Conservation (phyloP, 2,329 filamentous ascomycete genomes). For the Trichoderma koningiopsis region DNA sequence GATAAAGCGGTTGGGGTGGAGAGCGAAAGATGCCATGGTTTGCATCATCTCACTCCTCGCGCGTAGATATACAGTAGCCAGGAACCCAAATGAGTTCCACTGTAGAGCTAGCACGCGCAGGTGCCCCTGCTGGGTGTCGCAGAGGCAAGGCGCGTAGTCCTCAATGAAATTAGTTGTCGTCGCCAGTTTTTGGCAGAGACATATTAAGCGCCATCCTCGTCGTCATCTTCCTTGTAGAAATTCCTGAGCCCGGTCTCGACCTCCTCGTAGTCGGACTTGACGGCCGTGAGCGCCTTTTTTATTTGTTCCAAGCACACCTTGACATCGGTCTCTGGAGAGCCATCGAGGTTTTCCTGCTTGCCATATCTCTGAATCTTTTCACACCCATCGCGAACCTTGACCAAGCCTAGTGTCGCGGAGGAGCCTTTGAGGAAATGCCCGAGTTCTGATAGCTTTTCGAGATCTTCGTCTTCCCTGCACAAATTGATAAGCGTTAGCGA, state of each 20-base stretch:
- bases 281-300: slow-evolving; percentile 66
- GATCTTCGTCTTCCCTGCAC: slow-evolving; percentile 65
- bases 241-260: slow-evolving; percentile 69
- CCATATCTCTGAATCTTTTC: slow-evolving; percentile 97
- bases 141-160: slow-evolving; percentile 1
- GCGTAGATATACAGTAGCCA: neutral
- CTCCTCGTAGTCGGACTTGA: slow-evolving; percentile 76
- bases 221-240: slow-evolving; percentile 55
- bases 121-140: neutral
- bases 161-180: neutral
- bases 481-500: slow-evolving; percentile 16
- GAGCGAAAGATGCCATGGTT: neutral
- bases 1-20: neutral
- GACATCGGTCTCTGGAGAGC: slow-evolving; percentile 66
- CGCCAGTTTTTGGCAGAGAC: neutral
- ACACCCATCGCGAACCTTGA: slow-evolving; percentile 88
- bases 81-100: neutral
- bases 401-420: slow-evolving; percentile 88
- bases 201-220: slow-evolving; percentile 10
- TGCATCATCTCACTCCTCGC: slow-evolving; percentile 1
- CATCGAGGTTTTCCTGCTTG: slow-evolving; percentile 77
- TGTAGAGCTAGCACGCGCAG: slow-evolving; percentile 2
- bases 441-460: slow-evolving; percentile 75
- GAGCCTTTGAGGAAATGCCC: slow-evolving; percentile 98
- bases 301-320: slow-evolving; percentile 71